A percentile compares a stretch with the other conserved stretches of the same genome.
phyloP scores from a whole-genome alignment of 306 rosid genomes.

The Casuarina cunninghamiana region DNA sequence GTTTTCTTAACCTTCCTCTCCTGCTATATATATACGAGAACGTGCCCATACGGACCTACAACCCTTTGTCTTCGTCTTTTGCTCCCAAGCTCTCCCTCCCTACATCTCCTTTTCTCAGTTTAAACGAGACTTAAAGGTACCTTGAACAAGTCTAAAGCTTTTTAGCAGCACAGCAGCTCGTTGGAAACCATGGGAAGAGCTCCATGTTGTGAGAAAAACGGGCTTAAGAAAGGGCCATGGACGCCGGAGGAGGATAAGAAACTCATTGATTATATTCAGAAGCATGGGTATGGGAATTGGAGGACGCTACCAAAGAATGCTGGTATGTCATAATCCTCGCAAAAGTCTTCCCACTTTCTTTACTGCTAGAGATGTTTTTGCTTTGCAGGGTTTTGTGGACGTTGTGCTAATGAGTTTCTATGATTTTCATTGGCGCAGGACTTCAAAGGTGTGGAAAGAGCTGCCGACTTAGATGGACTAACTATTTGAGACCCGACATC shows the following conservation, averaged over 20 bases:
- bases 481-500: slow-evolving; percentile 92
- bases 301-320: slow-evolving; percentile 97
- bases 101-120: not conserved
- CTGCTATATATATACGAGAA: slow-evolving; percentile 55
- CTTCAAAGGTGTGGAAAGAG: slow-evolving; percentile 97
- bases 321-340: slow-evolving; percentile 36
- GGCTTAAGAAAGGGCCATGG: slow-evolving; percentile 98
- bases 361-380: not conserved
- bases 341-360: not conserved
- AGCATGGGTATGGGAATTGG: slow-evolving; percentile 94
- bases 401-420: not conserved
- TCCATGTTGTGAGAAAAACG: slow-evolving; percentile 92
- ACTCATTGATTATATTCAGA: slow-evolving; percentile 69
- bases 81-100: slow-evolving; percentile 17
- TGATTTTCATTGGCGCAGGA: slow-evolving; percentile 36
- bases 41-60: slow-evolving; percentile 47
- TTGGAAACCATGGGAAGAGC: slow-evolving; percentile 69
- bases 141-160: not conserved
- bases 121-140: not conserved
- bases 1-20: not conserved
- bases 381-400: not conserved
- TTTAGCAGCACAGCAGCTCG: not conserved
- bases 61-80: slow-evolving; percentile 6
- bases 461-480: slow-evolving; percentile 95
- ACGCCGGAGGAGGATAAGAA: slow-evolving; percentile 86